Conservation (phyloP, 768 basidiomycete species). For the Tricholoma saponaceum region DNA sequence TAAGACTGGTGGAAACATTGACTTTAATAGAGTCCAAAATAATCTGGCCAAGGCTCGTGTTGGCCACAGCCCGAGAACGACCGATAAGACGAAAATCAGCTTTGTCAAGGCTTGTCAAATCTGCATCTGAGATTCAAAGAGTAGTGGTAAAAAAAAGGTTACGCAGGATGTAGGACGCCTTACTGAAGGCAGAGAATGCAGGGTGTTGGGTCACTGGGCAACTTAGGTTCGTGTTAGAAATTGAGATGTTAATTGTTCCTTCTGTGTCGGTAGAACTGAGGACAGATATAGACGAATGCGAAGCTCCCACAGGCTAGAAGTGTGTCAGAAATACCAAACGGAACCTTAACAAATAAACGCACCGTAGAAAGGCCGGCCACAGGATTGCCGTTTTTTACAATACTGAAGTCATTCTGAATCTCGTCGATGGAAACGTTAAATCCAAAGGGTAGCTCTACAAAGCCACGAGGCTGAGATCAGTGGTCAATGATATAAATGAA, state of each 20-base stretch:
- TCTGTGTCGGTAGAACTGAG: slow-evolving; percentile 49
- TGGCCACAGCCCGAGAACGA: slow-evolving; percentile 55
- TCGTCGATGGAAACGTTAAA: slow-evolving; percentile 54
- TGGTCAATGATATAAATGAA: neutral
- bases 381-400: slow-evolving; percentile 45
- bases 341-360: slow-evolving; percentile 3
- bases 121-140: slow-evolving; percentile 36
- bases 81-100: slow-evolving; percentile 57
- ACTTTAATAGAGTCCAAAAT: slow-evolving; percentile 71
- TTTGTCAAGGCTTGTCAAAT: slow-evolving; percentile 47
- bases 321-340: neutral
- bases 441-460: slow-evolving; percentile 64
- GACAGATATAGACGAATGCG: slow-evolving; percentile 55
- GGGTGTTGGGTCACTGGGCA: slow-evolving; percentile 44
- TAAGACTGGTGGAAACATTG: slow-evolving; percentile 58
- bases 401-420: slow-evolving; percentile 64
- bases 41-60: slow-evolving; percentile 58
- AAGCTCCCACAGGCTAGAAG: slow-evolving; percentile 54
- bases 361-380: slow-evolving; percentile 63
- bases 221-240: slow-evolving; percentile 48
- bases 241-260: slow-evolving; percentile 62
- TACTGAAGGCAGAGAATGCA: slow-evolving; percentile 58
- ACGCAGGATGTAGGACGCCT: slow-evolving; percentile 15
- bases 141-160: slow-evolving; percentile 5
- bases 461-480: neutral